A percentile compares a stretch with the other conserved stretches of the same genome.
Conservation (phyloP, 768 basidiomycete species). For the Lentinula guzmanii region DNA sequence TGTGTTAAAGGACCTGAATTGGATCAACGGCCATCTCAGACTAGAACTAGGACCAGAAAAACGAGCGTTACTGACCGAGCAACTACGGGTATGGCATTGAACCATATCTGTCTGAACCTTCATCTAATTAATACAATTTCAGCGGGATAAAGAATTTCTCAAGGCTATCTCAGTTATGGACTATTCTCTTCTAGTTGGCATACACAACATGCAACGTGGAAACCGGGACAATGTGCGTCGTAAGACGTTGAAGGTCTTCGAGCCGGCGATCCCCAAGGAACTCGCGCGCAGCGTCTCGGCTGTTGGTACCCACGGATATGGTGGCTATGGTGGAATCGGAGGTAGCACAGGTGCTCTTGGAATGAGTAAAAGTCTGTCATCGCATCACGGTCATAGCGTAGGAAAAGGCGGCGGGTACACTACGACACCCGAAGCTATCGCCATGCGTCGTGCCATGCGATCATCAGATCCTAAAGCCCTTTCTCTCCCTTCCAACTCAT, state of each 20-base stretch:
- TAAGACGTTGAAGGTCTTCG: constrained; percentile 89
- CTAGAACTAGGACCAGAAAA: constrained; percentile 97
- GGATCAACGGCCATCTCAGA: constrained; percentile 74
- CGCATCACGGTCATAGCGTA: background rate
- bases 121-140: background rate
- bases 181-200: constrained; percentile 90
- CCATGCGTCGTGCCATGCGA: constrained; percentile 82
- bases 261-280: constrained; percentile 19
- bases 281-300: background rate
- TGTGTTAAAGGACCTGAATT: constrained; percentile 94
- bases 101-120: background rate
- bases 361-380: constrained; percentile 1
- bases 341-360: constrained; percentile 1
- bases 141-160: constrained; percentile 79
- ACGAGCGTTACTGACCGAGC: constrained; percentile 83
- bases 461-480: constrained; percentile 74
- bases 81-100: constrained; percentile 42
- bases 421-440: constrained; percentile 66
- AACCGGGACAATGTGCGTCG: constrained; percentile 89
- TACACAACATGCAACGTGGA: constrained; percentile 86
- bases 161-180: constrained; percentile 89
- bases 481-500: constrained; percentile 40
- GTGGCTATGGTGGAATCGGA: background rate
- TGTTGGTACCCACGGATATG: constrained; percentile 36
- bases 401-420: constrained; percentile 37